Base-by-base conservation (phyloP, 176 grass and related monocot species). In the Eragrostis nindensis region DNA sequence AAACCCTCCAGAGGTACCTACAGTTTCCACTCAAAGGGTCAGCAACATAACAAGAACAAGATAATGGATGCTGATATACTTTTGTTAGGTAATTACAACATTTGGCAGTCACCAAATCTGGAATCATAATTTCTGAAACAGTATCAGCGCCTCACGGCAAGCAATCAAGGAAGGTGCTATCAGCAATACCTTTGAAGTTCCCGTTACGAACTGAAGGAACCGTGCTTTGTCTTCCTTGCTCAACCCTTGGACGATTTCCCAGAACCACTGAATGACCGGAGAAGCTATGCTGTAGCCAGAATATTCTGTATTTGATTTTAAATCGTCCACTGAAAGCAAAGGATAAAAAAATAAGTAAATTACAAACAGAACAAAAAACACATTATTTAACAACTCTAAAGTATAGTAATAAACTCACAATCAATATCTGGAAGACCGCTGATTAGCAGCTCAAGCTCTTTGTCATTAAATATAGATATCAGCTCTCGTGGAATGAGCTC, bases 191-290 rank as follows among this genome's bases (percentile, higher is more conserved):
- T 99, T 99, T 53, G 97, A 99, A 71, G 97, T 99, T 70, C 97
- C 97, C 50, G 97, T 99, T 30, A 99, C 97, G 27, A 99, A 99
- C 82, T 99, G 97, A 52, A 99, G 89, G 80, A 95, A 99, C 59
- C 91, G 89, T 80, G 97, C 97, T 93, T 95, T 99, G 74, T 95
- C 97, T 83, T 99, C 97, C 82, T 99, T 96, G 80, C 90, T 99
- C 72, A 99, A 91, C 18, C 85, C 89, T 81, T 95, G 97, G 71
- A 99, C 90, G 22, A 96, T 90, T 87, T 96, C 97, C 97, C 97
- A 99, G 76, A 99, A 99, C 97, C 97, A 99, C 48, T 99, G 97
- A 84, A 93, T 95, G 14, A 99, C 97, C 36, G 93, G 90, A 56
- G 93, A 95, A 46, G 88, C 97, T 84, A 92, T 99, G 70, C 90